A percentile compares a stretch with the other conserved stretches of the same genome.
Evolutionary conservation across 495 filamentous ascomycete genomes (phyloP).

Genomic region (Penicillium angulare): DNA sequence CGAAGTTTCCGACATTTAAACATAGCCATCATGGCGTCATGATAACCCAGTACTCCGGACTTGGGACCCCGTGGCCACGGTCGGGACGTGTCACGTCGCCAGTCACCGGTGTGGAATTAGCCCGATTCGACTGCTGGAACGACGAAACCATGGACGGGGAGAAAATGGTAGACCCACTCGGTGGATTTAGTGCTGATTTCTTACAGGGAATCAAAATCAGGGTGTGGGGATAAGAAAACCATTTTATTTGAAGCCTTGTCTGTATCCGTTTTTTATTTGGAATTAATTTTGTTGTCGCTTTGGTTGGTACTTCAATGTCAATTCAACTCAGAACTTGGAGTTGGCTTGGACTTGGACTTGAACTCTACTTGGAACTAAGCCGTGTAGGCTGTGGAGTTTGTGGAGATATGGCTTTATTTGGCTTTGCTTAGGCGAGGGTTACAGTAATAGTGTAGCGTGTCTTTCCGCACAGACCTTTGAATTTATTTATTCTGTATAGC

Average conservation of each 20-base stretch:
- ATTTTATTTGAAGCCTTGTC: too few species aligned
- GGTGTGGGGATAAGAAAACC: neutral
- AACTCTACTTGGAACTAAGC: too few species aligned
- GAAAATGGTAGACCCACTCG: slow-evolving; percentile 7
- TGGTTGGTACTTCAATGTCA: too few species aligned
- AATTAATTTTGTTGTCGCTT: too few species aligned
- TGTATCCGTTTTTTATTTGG: too few species aligned
- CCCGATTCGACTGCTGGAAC: slow-evolving; percentile 13
- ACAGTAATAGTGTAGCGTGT: neutral
- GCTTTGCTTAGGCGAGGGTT: neutral
- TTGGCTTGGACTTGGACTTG: too few species aligned
- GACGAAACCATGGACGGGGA: slow-evolving; percentile 14
- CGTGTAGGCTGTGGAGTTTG: neutral
- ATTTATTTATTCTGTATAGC: neutral
- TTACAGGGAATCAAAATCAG: neutral
- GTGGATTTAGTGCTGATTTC: neutral
- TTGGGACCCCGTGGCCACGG: slow-evolving; percentile 19
- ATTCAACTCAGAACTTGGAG: too few species aligned
- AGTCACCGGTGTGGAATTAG: slow-evolving; percentile 19
- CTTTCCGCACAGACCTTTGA: neutral
- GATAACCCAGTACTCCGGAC: slow-evolving; percentile 15
- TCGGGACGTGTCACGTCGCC: neutral
- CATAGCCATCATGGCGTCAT: slow-evolving; percentile 20
- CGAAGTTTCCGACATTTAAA: neutral
- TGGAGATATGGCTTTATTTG: neutral